Evolutionary conservation across 2,329 filamentous ascomycete genomes (phyloP), one percentile per base, ranked within the genome.

Genomic region (Ramularia collo-cygni): DNA sequence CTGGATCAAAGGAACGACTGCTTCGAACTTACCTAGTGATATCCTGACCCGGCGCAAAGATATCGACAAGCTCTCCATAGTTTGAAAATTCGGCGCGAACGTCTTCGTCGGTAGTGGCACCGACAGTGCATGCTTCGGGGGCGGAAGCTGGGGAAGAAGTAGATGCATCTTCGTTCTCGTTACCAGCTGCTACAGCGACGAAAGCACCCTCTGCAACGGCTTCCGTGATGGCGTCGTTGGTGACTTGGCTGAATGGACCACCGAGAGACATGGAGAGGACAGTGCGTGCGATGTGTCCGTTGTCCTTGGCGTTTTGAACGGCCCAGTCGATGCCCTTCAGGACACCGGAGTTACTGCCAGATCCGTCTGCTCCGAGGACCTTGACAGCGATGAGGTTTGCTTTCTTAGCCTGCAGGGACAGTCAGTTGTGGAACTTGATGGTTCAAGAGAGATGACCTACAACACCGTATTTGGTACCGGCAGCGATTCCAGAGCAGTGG

Each of bases 401-500:
- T 16, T 60, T 62, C 29, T 63, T 61, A 15, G 65, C 64, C 44
- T 48, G 33, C n/a, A 7, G 13, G 30, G 14, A 19, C 24, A 30
- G 42, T 28, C 38, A 24, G 31, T 10, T 17, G 24, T 16, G 16
- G 9, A 17, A 2, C 1, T 2, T 6, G 27, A 28, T n/a, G 30
- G 8, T 13, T 26, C 21, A 36, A 2, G 10, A 3, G 7, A 6
- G 10, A 13, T 6, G 1, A 40, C 45, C 39, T 43, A 48, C 75
- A 4, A 81, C 76, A 46, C 79, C 79, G 40, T 75, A 81, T 3
- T 71, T 79, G 35, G 64, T 66, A 27, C 77, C 75, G n/a, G 66
- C 79, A 31, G 80, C 73, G 46, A 90, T 96, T 54, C 90, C 90
- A 47, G 90, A 95, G 79, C 90, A 96, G 62, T 81, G 78, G 39